Evolutionary conservation across 768 basidiomycete species (phyloP), one percentile per base, ranked within the genome.

Genomic region (Tylopilus balloui): DNA sequence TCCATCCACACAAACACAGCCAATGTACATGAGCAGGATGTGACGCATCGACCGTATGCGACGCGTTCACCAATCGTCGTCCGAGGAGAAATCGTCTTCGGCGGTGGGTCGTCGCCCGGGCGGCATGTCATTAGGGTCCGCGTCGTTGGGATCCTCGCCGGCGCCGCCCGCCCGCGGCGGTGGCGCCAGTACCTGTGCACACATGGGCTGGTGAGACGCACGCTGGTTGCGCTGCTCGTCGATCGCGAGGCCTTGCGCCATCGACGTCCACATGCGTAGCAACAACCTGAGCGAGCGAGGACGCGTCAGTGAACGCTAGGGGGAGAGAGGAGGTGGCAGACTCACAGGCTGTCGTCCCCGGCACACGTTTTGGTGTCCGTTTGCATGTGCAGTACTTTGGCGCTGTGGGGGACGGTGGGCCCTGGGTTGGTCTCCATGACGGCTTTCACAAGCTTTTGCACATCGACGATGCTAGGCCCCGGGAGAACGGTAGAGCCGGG

Each of bases 261-360:
- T 77, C 10, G 69, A 68, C 34, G 57, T 62, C 77, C 76, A 79
- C 42, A 76, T 68, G 20, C 69, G 64, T n/a, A 78, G 54, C 14
- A 73, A 59, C 23, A 73, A 51, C 21, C 77, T 79, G 47, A 15
- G 25, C 14, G 19, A 32, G 37, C n/a, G n/a, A n/a, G n/a, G n/a
- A 21, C 42, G 25, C 51, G 21, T 39, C 15, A 14, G 34, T 45
- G 20, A 4, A 25, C 29, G 15, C 29, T n/a, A n/a, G 9, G 12
- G 29, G 27, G 27, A 27, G 4, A 6, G 27, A 27, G 21, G n/a
- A 6, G 10, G 11, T 9, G 13, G 13, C 1, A 15, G 10, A 55
- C 77, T 60, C 54, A 78, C 78, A 67, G 67, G 28, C 76, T 74
- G 56, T 80, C 78, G 42, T 79, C 77, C 0, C 78, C 78, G 9